These are phyloP conservation scores for Calycina herbarum DNA, from an alignment of 2,329 filamentous ascomycete species.

Conservation along the genomic window DNA sequence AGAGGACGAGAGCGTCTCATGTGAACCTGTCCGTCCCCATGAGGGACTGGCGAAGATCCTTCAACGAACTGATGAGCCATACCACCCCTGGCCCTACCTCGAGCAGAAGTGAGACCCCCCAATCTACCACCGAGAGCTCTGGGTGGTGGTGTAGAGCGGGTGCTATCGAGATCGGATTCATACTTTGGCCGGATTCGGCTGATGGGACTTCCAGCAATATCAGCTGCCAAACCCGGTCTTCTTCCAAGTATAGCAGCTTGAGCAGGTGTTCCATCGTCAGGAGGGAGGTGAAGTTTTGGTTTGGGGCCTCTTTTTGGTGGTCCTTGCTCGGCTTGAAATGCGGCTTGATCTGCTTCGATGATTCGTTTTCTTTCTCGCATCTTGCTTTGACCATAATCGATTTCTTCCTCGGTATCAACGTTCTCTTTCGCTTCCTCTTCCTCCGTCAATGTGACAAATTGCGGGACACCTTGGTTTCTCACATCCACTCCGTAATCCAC, in stretches of 20 bases:
- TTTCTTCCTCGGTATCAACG: constrained; percentile 69
- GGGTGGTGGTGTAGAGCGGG: constrained; percentile 53
- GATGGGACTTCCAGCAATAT: constrained; percentile 36
- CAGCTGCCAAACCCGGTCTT: constrained; percentile 56
- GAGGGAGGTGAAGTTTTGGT: constrained; percentile 39
- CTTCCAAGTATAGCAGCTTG: constrained; percentile 55
- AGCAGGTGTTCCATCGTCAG: constrained; percentile 49
- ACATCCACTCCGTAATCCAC: constrained; percentile 65
- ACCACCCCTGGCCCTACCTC: constrained; percentile 43
- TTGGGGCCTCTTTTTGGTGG: constrained; percentile 56
- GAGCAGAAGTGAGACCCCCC: constrained; percentile 31
- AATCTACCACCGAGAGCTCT: constrained; percentile 37
- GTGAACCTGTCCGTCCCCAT: constrained; percentile 40
- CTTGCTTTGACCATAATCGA: constrained; percentile 70
- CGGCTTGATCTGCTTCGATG: constrained; percentile 68
- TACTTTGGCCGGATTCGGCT: constrained; percentile 64
- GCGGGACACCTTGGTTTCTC: constrained; percentile 68
- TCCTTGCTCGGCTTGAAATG: constrained; percentile 40
- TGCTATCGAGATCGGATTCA: constrained; percentile 55
- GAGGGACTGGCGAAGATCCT: constrained; percentile 60
- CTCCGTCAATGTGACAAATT: constrained; percentile 62
- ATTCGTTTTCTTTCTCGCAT: constrained; percentile 74
- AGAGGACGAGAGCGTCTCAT: constrained; percentile 69
- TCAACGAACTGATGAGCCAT: constrained; percentile 63
- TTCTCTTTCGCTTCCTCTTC: constrained; percentile 71